Conservation (phyloP, 192 early-diverging fungal genomes). For the Backusella sp. region DNA sequence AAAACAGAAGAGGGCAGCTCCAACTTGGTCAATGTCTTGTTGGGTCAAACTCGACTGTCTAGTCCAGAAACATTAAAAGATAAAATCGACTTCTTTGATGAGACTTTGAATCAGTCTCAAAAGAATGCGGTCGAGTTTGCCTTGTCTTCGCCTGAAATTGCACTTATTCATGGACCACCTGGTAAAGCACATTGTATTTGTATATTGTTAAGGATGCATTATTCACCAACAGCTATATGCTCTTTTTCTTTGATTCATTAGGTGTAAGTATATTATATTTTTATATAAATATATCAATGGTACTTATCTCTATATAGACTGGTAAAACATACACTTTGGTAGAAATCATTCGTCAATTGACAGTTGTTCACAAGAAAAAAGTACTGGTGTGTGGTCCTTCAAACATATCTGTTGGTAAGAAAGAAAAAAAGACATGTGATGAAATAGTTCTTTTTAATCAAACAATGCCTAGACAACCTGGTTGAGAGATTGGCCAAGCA, state of each 20-base stretch:
- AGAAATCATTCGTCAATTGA: slow-evolving; percentile 81
- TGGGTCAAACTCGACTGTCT: slow-evolving; percentile 40
- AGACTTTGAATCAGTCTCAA: slow-evolving; percentile 69
- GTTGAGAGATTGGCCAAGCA: slow-evolving; percentile 72
- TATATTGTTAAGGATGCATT: not conserved
- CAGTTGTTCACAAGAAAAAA: slow-evolving; percentile 46
- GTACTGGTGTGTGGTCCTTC: slow-evolving; percentile 89
- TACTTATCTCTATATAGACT: slow-evolving; percentile 38
- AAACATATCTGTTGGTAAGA: slow-evolving; percentile 80
- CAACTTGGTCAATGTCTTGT: slow-evolving; percentile 43
- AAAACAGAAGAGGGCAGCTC: slow-evolving; percentile 29
- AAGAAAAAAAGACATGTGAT: not conserved
- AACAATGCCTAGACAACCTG: slow-evolving; percentile 64
- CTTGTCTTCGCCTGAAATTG: slow-evolving; percentile 58
- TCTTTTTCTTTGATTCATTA: not conserved
- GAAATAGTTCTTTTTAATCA: not conserved
- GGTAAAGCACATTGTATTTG: not conserved
- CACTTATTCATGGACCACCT: slow-evolving; percentile 77
- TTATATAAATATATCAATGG: not conserved
- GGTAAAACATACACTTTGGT: slow-evolving; percentile 90
- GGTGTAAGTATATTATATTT: slow-evolving; percentile 13
- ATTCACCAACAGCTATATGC: not conserved
- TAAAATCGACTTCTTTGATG: slow-evolving; percentile 51
- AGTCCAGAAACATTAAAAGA: slow-evolving; percentile 23
- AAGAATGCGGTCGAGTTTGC: slow-evolving; percentile 61